Base-by-base conservation (phyloP, 352 stramenopile genomes). In the Bremia lactucae region DNA sequence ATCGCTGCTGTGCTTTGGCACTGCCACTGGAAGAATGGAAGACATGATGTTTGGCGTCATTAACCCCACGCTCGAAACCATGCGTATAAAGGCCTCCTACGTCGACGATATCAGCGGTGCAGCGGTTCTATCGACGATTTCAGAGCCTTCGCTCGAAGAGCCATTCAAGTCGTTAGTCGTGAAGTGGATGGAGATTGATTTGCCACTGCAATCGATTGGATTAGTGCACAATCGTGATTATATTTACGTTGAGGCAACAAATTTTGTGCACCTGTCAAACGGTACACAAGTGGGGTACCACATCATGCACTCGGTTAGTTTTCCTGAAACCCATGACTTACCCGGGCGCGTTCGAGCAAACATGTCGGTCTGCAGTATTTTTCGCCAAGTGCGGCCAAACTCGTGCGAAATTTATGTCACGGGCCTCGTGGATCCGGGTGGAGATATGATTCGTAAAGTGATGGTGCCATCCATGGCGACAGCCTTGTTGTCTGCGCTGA, bases 11-110 rank as follows among this genome's bases (percentile, higher is more conserved):
- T 54, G 39, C 28, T 43, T 69, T 16, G 66, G 69, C 13, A 65
- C 61, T 11, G 52, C 73, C 1, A 23, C 52, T 2, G 67, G 53
- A 22, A 46, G 58, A 6, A 40, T 82, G 6, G 66, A 82, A 19
- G 60, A 69, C 44, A 56, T 80, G 46, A 62, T 84, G 52, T 84
- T 75, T 44, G 66, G 67, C 4, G 55, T 72, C 6, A 45, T 79
- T 3, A 67, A 73, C 55, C 50, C 63, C 18, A 79, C 66, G 14
- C 43, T 66, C 3, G 58, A 65, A 14, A 49, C 50, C 47, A 71
- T 81, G 64, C 47, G 58, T 2, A 67, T 81, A 44, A 72, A 68
- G 42, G 58, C 65, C 0, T 68, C 71, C 0, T 76, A 79, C 43
- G 46, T 76, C 23, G 41, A 65, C 7, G 60, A 65, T 37, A 68